Percentiles rank a stretch among this genome's conserved stretches.
Conservation (phyloP, 768 basidiomycete genomes). For the Hypholoma fasciculare region DNA sequence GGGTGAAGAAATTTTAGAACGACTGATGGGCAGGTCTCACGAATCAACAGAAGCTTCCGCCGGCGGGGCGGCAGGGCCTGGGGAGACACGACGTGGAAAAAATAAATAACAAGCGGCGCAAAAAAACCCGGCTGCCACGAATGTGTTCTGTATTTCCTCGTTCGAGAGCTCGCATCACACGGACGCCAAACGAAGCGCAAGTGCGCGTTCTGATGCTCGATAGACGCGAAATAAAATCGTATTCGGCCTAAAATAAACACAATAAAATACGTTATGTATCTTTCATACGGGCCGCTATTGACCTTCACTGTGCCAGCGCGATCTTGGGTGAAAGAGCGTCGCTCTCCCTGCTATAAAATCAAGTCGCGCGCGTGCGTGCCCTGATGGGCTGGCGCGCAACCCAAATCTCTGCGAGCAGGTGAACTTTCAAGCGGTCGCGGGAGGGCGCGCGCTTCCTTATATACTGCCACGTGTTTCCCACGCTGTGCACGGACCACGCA, state of each 20-base stretch:
- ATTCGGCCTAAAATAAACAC: neutral
- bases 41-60: too few relatives aligned
- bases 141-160: too few relatives aligned
- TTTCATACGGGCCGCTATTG: slow-evolving; percentile 67
- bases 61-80: too few relatives aligned
- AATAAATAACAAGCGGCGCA: too few relatives aligned
- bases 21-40: too few relatives aligned
- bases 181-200: neutral
- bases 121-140: too few relatives aligned
- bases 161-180: neutral
- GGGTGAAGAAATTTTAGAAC: too few relatives aligned
- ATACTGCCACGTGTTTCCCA: slow-evolving; percentile 5
- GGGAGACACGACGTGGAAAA: too few relatives aligned
- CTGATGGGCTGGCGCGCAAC: slow-evolving; percentile 34
- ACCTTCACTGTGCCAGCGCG: slow-evolving; percentile 45
- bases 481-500: slow-evolving; percentile 31
- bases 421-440: slow-evolving; percentile 55
- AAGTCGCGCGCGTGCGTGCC: slow-evolving; percentile 45
- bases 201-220: neutral
- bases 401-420: slow-evolving; percentile 78
- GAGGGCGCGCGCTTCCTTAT: slow-evolving; percentile 8
- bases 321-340: slow-evolving; percentile 66
- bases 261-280: slow-evolving; percentile 33
- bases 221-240: neutral
- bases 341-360: slow-evolving; percentile 61